Base-by-base conservation (phyloP, 208 protist species). In the Acanthamoeba lugdunensis region DNA sequence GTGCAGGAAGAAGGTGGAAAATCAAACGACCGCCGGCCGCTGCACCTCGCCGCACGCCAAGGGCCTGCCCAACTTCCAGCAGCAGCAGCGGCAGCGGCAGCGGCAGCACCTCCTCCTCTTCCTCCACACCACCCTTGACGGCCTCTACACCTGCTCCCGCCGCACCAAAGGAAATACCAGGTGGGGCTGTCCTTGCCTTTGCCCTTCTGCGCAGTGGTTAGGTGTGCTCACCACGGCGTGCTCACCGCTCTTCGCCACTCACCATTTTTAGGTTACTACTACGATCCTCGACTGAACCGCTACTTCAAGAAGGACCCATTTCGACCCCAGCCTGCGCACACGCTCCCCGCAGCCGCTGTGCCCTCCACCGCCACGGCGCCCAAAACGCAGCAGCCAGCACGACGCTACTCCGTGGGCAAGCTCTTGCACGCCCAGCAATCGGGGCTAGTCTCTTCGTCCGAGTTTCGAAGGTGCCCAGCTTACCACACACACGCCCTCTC, bases 281-380 rank as follows among this genome's bases (percentile, higher is more conserved):
- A 69, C 25, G 82, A 90, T 23, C 33, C 82, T 9, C 25, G 82
- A 37, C 58, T 90, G 11, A 90, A 90, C 33, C 82, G 82, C 28
- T 90, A 90, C 52, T 90, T 90, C 82, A 90, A 90, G 82, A 90
- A 71, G 56, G 82, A 90, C 25, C 82, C 82, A 6, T 90, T 90
- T 9, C n/a, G 82, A 69, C 82, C 82, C 33, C 82, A 69, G 56
- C 82, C 82, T 8, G 82, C 33, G 23, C 41, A 82, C 73, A 82
- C 73, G 9, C 45, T 90, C 16, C 56, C 82, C 2, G 18, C 82
- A 11, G 13, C 82, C 25, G n/a, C 52, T 1, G 50, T 21, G 5
- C 14, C 82, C 11, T 28, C 82, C 16, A 21, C 52, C 21, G 37
- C 41, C 37, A 23, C 71, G 28, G 23, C 28, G 25, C 8, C 37